Evolutionary conservation across 257 asterid species (phyloP), one percentile per base, ranked within the genome.

Genomic region (Jacaranda copaia): DNA sequence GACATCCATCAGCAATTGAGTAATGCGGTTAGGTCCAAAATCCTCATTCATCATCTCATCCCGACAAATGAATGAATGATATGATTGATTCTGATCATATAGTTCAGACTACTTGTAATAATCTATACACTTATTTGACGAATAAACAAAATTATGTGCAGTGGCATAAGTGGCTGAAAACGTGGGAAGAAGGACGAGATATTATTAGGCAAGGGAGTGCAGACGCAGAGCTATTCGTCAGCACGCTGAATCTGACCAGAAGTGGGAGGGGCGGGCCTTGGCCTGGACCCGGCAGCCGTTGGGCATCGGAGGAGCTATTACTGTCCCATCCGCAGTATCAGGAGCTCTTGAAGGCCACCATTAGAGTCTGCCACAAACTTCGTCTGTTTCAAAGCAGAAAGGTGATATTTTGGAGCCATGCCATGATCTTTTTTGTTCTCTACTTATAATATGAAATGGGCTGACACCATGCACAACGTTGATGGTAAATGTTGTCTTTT

Each of bases 91-190:
- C 6, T 51, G 57, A 51, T 11, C 57, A 25, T 25, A 25, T 25
- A 25, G 32, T 25, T 25, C 32, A 25, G 32, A 25, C 32, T 25
- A 25, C 32, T 25, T 25, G 2, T 2, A 25, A 25, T 25, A 25
- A 25, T 25, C 32, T 25, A 25, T 51, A 51, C 4, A 51, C 12
- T 0, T 51, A 51, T 2, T 2, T 11, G 18, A 51, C 16, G n/a
- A 25, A 65, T 46, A 9, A 52, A 52, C 15, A 38, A 52, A 52
- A 0, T 10, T 68, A n/a, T n/a, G 19, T 53, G 19, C 49, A 95
- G 99, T 95, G 99, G 99, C 74, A 20, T 48, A 86, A 86, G 69
- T 94, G 99, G 98, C 36, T 94, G 78, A 78, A 70, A 18, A 81
- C 62, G 1, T 82, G 82, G 72, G 77, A 72, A 79, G 82, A 68